Conservation (phyloP, 2,329 filamentous ascomycete species). For the Colletotrichum sp. region DNA sequence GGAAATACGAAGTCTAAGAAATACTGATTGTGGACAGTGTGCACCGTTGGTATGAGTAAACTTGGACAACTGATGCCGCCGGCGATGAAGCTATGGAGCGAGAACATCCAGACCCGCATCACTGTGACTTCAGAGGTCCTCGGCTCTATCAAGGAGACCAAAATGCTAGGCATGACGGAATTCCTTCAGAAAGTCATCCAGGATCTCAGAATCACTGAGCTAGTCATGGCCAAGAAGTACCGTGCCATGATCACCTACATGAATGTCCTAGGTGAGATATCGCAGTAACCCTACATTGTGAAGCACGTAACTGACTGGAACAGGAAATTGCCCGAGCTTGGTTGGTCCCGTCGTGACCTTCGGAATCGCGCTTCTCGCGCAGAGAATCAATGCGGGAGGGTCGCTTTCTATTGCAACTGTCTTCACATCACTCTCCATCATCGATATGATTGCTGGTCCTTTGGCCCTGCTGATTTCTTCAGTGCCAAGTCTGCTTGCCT, state of each 20-base stretch:
- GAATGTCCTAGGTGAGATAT: slow-evolving; percentile 1
- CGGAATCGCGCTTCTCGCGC: slow-evolving; percentile 22
- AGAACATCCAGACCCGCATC: slow-evolving; percentile 32
- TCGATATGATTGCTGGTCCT: slow-evolving; percentile 24
- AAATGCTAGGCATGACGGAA: slow-evolving; percentile 32
- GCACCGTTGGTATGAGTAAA: slow-evolving; percentile 29
- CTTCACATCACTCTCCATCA: slow-evolving; percentile 29
- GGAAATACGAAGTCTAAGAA: not conserved
- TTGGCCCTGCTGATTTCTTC: slow-evolving; percentile 24
- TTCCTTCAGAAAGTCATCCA: slow-evolving; percentile 23
- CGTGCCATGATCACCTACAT: slow-evolving; percentile 19
- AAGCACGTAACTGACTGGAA: not conserved
- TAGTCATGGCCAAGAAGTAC: slow-evolving; percentile 24
- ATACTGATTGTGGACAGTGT: slow-evolving; percentile 8
- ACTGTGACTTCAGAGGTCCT: slow-evolving; percentile 31
- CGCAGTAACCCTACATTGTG: rapidly evolving
- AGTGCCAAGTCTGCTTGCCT: slow-evolving; percentile 25
- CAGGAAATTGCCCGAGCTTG: slow-evolving; percentile 14
- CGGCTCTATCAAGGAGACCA: slow-evolving; percentile 33
- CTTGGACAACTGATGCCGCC: slow-evolving; percentile 28
- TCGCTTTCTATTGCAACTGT: slow-evolving; percentile 8
- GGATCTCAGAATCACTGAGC: slow-evolving; percentile 21
- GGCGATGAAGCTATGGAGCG: slow-evolving; percentile 32
- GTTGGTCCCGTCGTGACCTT: slow-evolving; percentile 25
- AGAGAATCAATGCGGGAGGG: not conserved